Conservation (phyloP, 208 protist genomes). For the Naegleria fowleri region DNA sequence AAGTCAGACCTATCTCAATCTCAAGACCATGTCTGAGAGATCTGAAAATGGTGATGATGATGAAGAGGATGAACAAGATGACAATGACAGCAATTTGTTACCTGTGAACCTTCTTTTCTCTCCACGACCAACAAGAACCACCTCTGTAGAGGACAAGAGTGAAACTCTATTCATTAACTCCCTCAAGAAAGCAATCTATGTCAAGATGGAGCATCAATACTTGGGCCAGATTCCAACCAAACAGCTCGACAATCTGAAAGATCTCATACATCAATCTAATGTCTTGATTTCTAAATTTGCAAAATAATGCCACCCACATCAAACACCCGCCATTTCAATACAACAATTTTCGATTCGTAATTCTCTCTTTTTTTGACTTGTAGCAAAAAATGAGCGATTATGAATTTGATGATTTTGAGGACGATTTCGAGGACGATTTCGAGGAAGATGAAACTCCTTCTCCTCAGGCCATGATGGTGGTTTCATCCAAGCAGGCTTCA, state of each 20-base stretch:
- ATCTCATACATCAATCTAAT: neutral
- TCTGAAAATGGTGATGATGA: neutral
- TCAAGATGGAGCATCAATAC: neutral
- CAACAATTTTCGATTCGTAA: no score
- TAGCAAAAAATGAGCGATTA: neutral
- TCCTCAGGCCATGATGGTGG: no score
- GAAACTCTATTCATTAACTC: neutral
- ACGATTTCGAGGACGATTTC: neutral
- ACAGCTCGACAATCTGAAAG: neutral
- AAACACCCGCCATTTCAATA: no score
- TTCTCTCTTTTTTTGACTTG: no score
- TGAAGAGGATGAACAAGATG: neutral
- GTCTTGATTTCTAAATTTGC: neutral
- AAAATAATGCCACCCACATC: no score
- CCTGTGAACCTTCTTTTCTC: neutral
- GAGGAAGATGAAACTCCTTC: neutral
- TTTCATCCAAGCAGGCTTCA: neutral
- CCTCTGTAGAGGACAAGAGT: neutral
- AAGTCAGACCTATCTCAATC: neutral
- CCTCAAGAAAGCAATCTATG: neutral
- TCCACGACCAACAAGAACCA: neutral
- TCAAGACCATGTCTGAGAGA: neutral
- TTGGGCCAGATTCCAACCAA: neutral
- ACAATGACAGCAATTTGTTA: neutral
- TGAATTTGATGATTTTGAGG: neutral